Conservation (phyloP, 73 alveolate genomes). For the Blepharisma japonicum region DNA sequence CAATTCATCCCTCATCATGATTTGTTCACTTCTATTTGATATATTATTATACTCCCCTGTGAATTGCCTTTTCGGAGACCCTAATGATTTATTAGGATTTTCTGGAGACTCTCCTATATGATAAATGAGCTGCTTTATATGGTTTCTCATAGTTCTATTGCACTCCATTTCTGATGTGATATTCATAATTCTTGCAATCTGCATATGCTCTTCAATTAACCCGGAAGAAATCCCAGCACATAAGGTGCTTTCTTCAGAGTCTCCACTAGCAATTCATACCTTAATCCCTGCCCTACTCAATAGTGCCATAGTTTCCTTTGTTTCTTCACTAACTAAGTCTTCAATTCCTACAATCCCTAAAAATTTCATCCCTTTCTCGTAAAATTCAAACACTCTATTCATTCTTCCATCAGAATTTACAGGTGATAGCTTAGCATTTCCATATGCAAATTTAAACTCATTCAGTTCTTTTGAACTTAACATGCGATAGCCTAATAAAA, state of each 20-base stretch:
- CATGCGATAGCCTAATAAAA: not conserved
- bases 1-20: not conserved
- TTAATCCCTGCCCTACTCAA: constrained; percentile 3
- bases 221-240: constrained; percentile 8
- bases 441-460: not conserved
- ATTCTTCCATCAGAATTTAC: constrained; percentile 16
- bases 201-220: not conserved
- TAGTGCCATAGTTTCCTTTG: constrained; percentile 8
- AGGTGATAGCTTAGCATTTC: not conserved
- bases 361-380: not conserved
- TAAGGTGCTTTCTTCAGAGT: constrained; percentile 29
- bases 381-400: not conserved
- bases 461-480: not conserved
- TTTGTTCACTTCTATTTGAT: not conserved
- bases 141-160: not conserved
- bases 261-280: constrained; percentile 9
- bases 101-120: not conserved
- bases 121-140: not conserved
- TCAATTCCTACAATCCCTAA: constrained; percentile 17
- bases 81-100: not conserved
- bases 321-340: constrained; percentile 17
- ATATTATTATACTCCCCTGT: too few relatives aligned
- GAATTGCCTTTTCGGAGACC: too few relatives aligned
- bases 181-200: not conserved
- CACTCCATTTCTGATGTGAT: constrained; percentile 11